Percentiles rank a stretch among this genome's conserved stretches.
Evolutionary conservation across 371 early-diverging fungal species (phyloP).

Genomic region (Polyrhizophydium stewartii): DNA sequence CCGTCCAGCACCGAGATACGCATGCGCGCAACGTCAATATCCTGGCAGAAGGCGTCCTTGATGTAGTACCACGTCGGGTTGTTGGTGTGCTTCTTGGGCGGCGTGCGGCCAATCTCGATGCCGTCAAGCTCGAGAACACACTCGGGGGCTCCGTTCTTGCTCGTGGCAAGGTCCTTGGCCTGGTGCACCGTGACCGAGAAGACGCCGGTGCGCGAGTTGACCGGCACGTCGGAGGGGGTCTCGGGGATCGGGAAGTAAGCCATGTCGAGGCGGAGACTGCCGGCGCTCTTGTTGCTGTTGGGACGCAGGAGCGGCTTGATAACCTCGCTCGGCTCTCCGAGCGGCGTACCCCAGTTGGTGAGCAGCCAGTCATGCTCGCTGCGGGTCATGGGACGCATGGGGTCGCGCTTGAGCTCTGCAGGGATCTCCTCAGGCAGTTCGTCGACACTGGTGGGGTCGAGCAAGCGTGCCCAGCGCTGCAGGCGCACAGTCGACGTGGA

Average conservation of each 20-base stretch:
- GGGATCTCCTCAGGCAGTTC: not conserved
- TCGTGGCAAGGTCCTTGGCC: constrained; percentile 57
- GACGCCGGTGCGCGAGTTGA: constrained; percentile 53
- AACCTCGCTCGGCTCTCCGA: constrained; percentile 22
- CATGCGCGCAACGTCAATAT: not conserved
- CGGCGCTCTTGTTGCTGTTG: constrained; percentile 4
- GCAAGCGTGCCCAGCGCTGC: constrained; percentile 29
- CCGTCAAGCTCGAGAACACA: constrained; percentile 13
- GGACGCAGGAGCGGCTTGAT: constrained; percentile 25
- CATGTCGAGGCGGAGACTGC: constrained; percentile 32
- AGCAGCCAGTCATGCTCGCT: not conserved
- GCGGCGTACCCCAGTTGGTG: constrained; percentile 32
- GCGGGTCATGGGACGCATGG: not conserved
- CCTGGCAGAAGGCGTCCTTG: not conserved
- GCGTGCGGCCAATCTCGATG: constrained; percentile 15
- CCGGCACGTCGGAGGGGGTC: not conserved
- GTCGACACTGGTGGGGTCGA: constrained; percentile 14
- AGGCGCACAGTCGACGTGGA: constrained; percentile 27
- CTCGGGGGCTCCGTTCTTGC: constrained; percentile 9
- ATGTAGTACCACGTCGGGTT: constrained; percentile 36
- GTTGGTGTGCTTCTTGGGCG: constrained; percentile 27
- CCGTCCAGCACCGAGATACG: not conserved
- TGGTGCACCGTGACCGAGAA: constrained; percentile 70
- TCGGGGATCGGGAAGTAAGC: constrained; percentile 27
- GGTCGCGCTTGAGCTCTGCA: not conserved